Conservation (phyloP, 2,329 filamentous ascomycete genomes). For the Cytospora piceae region DNA sequence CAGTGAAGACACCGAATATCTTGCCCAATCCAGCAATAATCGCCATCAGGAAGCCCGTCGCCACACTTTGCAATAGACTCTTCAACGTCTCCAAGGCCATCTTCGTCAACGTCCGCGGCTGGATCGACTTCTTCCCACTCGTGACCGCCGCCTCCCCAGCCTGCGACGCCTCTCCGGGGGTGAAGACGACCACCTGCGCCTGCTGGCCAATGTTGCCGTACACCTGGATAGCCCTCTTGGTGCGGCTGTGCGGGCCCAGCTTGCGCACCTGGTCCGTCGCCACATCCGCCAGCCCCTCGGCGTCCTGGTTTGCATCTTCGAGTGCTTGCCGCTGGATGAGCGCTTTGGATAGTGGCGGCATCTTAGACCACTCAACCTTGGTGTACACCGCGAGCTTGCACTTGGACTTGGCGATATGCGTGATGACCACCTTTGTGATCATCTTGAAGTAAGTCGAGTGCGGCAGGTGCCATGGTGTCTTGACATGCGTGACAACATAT, state of each 20-base stretch:
- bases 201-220: slow-evolving; percentile 76
- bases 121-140: slow-evolving; percentile 56
- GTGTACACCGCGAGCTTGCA: slow-evolving; percentile 90
- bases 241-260: slow-evolving; percentile 73
- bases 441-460: slow-evolving; percentile 78
- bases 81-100: slow-evolving; percentile 73
- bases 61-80: slow-evolving; percentile 75
- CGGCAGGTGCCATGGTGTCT: slow-evolving; percentile 82
- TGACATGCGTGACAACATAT: slow-evolving; percentile 66
- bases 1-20: slow-evolving; percentile 69
- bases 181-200: slow-evolving; percentile 65
- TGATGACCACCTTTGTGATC: slow-evolving; percentile 90
- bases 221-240: slow-evolving; percentile 77
- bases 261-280: slow-evolving; percentile 77
- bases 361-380: slow-evolving; percentile 82
- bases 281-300: slow-evolving; percentile 74
- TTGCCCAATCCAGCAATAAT: slow-evolving; percentile 68
- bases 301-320: slow-evolving; percentile 73
- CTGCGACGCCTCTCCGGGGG: slow-evolving; percentile 46
- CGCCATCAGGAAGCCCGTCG: slow-evolving; percentile 79
- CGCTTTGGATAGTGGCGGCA: slow-evolving; percentile 62
- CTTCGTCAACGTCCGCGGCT: slow-evolving; percentile 64
- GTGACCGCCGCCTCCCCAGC: slow-evolving; percentile 46
- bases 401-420: slow-evolving; percentile 87
- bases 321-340: slow-evolving; percentile 73